Conservation (phyloP, 75 land plant genomes). For the Pseudotsuga menziesii region DNA sequence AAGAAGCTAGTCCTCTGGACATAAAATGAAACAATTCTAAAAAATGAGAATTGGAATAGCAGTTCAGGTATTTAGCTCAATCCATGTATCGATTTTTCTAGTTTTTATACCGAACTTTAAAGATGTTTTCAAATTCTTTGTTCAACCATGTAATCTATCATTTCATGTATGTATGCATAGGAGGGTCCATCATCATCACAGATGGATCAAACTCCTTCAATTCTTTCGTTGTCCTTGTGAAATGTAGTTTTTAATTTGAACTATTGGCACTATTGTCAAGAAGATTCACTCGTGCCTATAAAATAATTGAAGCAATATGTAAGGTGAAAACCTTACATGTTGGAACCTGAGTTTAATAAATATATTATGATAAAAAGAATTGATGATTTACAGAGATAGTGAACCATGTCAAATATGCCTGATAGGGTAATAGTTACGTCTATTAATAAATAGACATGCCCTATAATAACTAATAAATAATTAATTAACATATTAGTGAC, state of each 20-base stretch:
- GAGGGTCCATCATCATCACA: not conserved
- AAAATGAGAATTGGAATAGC: not conserved
- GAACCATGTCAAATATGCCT: no score
- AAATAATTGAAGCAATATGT: no score
- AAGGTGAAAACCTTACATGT: no score
- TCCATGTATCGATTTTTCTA: not conserved
- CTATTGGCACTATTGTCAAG: not conserved
- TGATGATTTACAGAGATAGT: no score
- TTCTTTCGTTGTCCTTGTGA: not conserved
- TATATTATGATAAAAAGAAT: no score
- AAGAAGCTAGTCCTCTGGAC: slow-evolving; percentile 3
- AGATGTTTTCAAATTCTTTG: not conserved
- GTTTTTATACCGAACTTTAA: not conserved
- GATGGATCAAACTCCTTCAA: not conserved
- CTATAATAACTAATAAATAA: no score
- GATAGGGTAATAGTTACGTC: no score
- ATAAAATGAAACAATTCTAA: not conserved
- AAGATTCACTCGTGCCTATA: not conserved
- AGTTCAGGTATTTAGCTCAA: not conserved
- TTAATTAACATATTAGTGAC: no score
- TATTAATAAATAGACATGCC: no score
- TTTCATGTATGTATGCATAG: no score
- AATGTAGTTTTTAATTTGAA: not conserved
- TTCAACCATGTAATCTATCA: not conserved
- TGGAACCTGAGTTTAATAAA: no score